A percentile compares a stretch with the other conserved stretches of the same genome.
phyloP scores from a whole-genome alignment of 2,329 filamentous ascomycete genomes.

The Samsoniella hepiali region DNA sequence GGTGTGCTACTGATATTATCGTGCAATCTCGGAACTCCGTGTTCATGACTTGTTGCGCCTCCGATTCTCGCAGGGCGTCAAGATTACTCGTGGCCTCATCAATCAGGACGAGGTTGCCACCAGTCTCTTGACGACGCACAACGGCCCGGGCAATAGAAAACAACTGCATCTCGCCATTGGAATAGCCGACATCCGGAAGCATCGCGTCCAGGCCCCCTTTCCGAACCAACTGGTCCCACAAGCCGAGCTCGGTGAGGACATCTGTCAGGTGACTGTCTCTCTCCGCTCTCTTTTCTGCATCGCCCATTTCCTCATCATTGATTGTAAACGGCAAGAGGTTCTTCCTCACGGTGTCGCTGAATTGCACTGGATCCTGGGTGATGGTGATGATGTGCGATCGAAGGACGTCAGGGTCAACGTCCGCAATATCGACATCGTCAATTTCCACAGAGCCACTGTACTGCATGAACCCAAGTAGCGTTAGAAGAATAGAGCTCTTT shows the following conservation, averaged over 20 bases:
- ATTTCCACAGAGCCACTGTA: slow-evolving; percentile 34
- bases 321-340: slow-evolving; percentile 32
- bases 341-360: slow-evolving; percentile 40
- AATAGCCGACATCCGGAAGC: background rate
- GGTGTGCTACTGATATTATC: too few species aligned
- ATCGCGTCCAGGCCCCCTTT: background rate
- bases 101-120: background rate
- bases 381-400: slow-evolving; percentile 41
- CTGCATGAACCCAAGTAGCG: background rate
- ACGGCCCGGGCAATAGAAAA: background rate
- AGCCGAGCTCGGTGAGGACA: background rate
- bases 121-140: background rate
- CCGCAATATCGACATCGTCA: slow-evolving; percentile 39
- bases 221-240: background rate
- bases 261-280: background rate
- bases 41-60: too few species aligned
- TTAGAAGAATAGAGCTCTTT: background rate
- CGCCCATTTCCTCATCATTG: background rate
- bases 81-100: slow-evolving; percentile 2
- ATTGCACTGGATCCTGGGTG: slow-evolving; percentile 44
- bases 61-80: background rate
- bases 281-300: background rate
- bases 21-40: too few species aligned
- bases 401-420: slow-evolving; percentile 37
- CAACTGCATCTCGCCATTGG: background rate